Evolutionary conservation across 2,329 filamentous ascomycete genomes (phyloP).

Genomic region (Pseudocercospora crystallina): DNA sequence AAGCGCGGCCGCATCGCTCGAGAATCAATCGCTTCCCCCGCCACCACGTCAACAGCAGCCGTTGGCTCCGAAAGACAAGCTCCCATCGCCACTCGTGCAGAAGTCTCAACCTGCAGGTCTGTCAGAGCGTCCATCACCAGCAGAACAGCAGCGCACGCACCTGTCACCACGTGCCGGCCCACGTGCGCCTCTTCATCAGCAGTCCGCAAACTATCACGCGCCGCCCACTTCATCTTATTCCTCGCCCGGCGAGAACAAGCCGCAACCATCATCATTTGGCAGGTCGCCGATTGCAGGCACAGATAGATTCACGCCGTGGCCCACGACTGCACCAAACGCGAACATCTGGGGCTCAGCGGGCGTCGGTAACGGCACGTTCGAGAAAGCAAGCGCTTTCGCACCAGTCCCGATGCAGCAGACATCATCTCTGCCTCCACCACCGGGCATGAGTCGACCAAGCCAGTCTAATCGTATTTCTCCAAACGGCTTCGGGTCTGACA

Average conservation of each 20-base stretch:
- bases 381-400: conserved; percentile 35
- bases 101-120: conserved; percentile 19
- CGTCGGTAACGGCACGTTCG: conserved; percentile 77
- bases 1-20: conserved; percentile 12
- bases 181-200: conserved; percentile 26
- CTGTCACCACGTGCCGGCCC: background rate
- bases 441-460: conserved; percentile 32
- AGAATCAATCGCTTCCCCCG: conserved; percentile 19
- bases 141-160: conserved; percentile 15
- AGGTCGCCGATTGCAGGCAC: conserved; percentile 30
- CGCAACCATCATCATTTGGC: conserved; percentile 31
- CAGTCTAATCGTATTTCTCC: conserved; percentile 35
- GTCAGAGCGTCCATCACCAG: conserved; percentile 14
- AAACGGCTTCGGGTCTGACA: conserved; percentile 29
- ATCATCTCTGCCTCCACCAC: conserved; percentile 32
- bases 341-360: conserved; percentile 76
- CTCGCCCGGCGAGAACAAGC: conserved; percentile 38
- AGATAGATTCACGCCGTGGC: conserved; percentile 31
- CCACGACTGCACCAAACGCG: conserved; percentile 44
- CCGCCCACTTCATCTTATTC: conserved; percentile 44
- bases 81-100: conserved; percentile 23
- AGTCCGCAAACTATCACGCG: conserved; percentile 24
- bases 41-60: conserved; percentile 8
- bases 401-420: conserved; percentile 32
- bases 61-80: conserved; percentile 17